phyloP scores from a whole-genome alignment of 2,329 filamentous ascomycete species.

The Akanthomyces dipterigenus region DNA sequence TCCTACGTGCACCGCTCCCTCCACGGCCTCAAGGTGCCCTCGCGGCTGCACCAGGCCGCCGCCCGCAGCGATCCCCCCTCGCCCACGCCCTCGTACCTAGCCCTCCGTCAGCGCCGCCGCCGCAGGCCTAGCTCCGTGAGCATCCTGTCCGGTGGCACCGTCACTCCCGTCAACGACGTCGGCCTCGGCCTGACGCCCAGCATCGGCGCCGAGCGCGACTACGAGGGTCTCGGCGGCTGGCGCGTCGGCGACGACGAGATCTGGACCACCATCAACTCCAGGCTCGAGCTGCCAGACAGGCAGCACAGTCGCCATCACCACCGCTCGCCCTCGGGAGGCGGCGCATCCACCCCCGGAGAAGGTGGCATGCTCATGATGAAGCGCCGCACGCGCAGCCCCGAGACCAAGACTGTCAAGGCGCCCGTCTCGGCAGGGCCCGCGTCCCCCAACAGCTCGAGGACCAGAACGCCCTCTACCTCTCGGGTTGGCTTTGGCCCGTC shows the following conservation, averaged over 20 bases:
- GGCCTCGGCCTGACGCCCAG: conserved; percentile 38
- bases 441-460: conserved; percentile 42
- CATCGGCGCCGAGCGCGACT: conserved; percentile 48
- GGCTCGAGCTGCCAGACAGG: conserved; percentile 43
- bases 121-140: conserved; percentile 29
- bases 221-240: conserved; percentile 55
- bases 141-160: conserved; percentile 24
- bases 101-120: conserved; percentile 18
- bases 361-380: conserved; percentile 39
- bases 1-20: conserved; percentile 52
- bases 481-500: conserved; percentile 25
- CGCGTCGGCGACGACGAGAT: conserved; percentile 39
- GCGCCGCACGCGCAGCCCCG: conserved; percentile 29
- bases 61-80: conserved; percentile 17
- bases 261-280: conserved; percentile 48
- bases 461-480: conserved; percentile 40
- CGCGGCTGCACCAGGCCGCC: conserved; percentile 21
- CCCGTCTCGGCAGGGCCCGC: conserved; percentile 13
- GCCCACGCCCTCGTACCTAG: conserved; percentile 9
- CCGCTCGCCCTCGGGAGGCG: conserved; percentile 32
- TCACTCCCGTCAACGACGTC: conserved; percentile 29
- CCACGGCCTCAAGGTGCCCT: conserved; percentile 29
- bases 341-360: conserved; percentile 33
- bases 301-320: conserved; percentile 33
- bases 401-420: conserved; percentile 17